Evolutionary conservation across 257 asterid genomes (phyloP), one percentile per base, ranked within the genome.

Genomic region (Ocimum tenuiflorum): DNA sequence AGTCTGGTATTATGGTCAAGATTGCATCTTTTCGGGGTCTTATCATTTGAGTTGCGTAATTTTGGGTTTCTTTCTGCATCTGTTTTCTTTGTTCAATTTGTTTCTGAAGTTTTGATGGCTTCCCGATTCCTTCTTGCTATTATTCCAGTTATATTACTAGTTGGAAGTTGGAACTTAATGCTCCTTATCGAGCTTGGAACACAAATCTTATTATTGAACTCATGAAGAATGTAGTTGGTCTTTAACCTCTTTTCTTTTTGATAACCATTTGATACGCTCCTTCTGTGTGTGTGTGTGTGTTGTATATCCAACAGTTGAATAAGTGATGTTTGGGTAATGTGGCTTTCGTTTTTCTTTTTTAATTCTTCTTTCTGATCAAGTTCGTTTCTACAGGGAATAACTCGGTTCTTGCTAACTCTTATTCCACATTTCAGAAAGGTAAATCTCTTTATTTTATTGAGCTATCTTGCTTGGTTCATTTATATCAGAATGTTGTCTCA

Each of bases 371-470:
- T 47, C 71, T 69, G 24, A 65, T 67, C 22, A 51, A 4, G 38
- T 68, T 46, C 31, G 29, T 50, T 68, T 22, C 73, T 63, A 58
- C 96, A 94, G 99, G 99, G 99, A 50, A 57, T 70, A 39, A 88
- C 99, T 17, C 86, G 89, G 69, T 86, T 94, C 74, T 67, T 94
- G 80, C 67, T 90, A 66, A 94, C 96, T 45, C 58, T 79, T 41
- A 94, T 94, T 73, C 99, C 97, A 9, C 88, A 90, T 75, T 94
- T 94, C 80, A 74, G 99, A 80, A 88, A 90, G 99, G 97, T 94
- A 78, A 54, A 23, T 14, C 14, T 8, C 50, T 74, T 22, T 51
- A 0, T n/a, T 13, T 43, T 53, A 52, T 64, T 48, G 51, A 63
- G 39, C 68, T 39, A 7, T 58, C 23, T 42, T n/a, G 15, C 54